Percentiles rank a stretch among this genome's conserved stretches.
phyloP scores from a whole-genome alignment of 2,329 filamentous ascomycete genomes.

The Fusarium graminum region DNA sequence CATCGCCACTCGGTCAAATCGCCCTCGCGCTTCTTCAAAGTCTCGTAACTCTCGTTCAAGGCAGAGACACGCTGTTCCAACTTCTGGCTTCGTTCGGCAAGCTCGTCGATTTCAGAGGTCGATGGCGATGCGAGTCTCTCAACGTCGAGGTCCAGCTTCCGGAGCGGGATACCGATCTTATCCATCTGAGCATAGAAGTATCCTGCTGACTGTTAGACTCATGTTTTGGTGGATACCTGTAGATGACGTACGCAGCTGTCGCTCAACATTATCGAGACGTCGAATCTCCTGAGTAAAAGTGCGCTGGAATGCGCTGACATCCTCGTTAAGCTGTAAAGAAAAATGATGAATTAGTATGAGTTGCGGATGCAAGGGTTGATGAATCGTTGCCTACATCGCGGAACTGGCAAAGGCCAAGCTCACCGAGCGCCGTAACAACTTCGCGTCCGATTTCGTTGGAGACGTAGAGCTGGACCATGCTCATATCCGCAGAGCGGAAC shows the following conservation, averaged over 20 bases:
- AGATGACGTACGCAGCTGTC: constrained; percentile 84
- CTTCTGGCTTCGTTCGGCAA: constrained; percentile 90
- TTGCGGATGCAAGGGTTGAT: constrained; percentile 30
- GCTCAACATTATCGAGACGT: constrained; percentile 96
- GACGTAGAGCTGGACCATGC: constrained; percentile 99
- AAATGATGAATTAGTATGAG: constrained; percentile 34
- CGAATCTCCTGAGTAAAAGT: constrained; percentile 99
- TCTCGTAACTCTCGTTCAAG: constrained; percentile 98
- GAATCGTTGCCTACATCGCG: constrained; percentile 79
- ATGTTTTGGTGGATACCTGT: constrained; percentile 26
- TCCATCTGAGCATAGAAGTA: constrained; percentile 98
- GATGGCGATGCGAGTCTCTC: constrained; percentile 88
- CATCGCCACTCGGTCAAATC: constrained; percentile 98
- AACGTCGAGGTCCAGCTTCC: constrained; percentile 91
- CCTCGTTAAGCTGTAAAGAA: constrained; percentile 81
- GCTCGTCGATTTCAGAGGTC: constrained; percentile 95
- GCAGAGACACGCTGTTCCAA: constrained; percentile 92
- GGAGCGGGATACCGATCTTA: constrained; percentile 86
- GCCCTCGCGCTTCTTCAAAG: constrained; percentile 95
- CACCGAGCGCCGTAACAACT: constrained; percentile 94
- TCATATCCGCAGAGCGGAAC: constrained; percentile 99
- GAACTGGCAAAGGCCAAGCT: constrained; percentile 96
- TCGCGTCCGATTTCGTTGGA: constrained; percentile 98
- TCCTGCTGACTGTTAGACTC: constrained; percentile 65
- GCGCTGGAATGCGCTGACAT: constrained; percentile 93